Percentiles rank a stretch among this genome's conserved stretches.
Conservation (phyloP, 257 asterid genomes). For the Paulownia fortunei region DNA sequence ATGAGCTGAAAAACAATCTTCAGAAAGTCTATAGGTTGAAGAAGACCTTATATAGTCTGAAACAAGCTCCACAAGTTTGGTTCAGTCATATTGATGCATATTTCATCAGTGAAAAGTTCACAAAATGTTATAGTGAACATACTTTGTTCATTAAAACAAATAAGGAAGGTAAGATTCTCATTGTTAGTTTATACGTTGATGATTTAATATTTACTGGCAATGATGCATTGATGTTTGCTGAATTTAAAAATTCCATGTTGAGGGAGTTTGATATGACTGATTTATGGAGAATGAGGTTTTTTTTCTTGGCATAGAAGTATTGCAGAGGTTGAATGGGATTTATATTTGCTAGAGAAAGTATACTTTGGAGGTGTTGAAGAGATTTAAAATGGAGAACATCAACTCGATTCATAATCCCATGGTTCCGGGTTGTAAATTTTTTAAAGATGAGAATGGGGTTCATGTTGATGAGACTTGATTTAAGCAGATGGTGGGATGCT, state of each 20-base stretch:
- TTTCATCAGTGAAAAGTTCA: too few relatives aligned
- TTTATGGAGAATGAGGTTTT: too few relatives aligned
- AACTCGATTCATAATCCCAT: not conserved
- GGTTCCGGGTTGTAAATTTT: not conserved
- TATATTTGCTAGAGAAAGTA: not conserved
- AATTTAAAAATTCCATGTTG: not conserved
- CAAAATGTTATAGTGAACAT: not conserved
- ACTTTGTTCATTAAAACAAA: not conserved
- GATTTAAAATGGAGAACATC: not conserved
- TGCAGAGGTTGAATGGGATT: not conserved
- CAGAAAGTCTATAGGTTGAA: not conserved
- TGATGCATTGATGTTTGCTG: not conserved
- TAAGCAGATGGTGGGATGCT: constrained; percentile 3
- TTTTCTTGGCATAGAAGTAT: too few relatives aligned
- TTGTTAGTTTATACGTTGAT: not conserved
- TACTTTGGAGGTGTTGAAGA: not conserved
- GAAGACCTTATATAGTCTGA: too few relatives aligned
- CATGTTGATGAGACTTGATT: not conserved
- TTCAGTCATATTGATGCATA: too few relatives aligned
- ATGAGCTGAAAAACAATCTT: not conserved
- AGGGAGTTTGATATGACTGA: too few relatives aligned
- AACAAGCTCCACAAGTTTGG: too few relatives aligned
- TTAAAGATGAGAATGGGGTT: not conserved
- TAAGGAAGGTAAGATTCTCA: not conserved
- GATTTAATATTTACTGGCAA: not conserved